Percentiles rank a stretch among this genome's conserved stretches.
Conservation (phyloP, 306 rosid species). For the Senna tora region DNA sequence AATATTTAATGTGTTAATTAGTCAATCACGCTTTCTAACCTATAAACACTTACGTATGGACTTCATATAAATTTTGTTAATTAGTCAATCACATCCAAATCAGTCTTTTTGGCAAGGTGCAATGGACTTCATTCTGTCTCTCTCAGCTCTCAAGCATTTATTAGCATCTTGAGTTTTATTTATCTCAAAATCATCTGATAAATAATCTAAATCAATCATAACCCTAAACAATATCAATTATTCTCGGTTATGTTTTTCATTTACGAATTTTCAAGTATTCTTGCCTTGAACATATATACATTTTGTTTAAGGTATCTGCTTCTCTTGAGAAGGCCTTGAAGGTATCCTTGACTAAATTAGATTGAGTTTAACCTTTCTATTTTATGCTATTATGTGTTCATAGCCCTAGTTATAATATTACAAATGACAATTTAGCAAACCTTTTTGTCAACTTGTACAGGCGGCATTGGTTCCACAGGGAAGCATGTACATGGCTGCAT, state of each 20-base stretch:
- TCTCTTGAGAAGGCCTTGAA: constrained; percentile 87
- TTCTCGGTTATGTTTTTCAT: too few relatives aligned
- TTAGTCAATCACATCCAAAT: too few relatives aligned
- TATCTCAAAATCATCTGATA: constrained; percentile 5
- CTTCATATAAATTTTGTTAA: too few relatives aligned
- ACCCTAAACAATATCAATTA: too few relatives aligned
- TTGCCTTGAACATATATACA: too few relatives aligned
- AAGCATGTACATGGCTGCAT: constrained; percentile 88
- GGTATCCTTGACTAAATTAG: constrained; percentile 54
- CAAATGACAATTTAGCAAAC: constrained; percentile 9
- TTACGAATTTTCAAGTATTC: too few relatives aligned
- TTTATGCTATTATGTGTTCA: constrained; percentile 22
- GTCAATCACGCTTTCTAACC: too few relatives aligned
- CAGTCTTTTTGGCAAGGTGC: not conserved
- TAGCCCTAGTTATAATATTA: constrained; percentile 18
- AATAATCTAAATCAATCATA: too few relatives aligned
- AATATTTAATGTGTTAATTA: too few relatives aligned
- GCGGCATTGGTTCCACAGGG: constrained; percentile 62
- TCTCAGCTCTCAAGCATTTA: constrained; percentile 34
- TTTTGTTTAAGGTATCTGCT: constrained; percentile 54
- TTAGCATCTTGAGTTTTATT: constrained; percentile 25
- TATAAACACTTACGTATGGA: too few relatives aligned
- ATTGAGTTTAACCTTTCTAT: constrained; percentile 20
- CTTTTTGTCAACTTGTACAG: constrained; percentile 43
- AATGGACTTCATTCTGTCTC: not conserved